Conservation (phyloP, 129 eudicot genomes). For the Flaveria ramosissima region DNA sequence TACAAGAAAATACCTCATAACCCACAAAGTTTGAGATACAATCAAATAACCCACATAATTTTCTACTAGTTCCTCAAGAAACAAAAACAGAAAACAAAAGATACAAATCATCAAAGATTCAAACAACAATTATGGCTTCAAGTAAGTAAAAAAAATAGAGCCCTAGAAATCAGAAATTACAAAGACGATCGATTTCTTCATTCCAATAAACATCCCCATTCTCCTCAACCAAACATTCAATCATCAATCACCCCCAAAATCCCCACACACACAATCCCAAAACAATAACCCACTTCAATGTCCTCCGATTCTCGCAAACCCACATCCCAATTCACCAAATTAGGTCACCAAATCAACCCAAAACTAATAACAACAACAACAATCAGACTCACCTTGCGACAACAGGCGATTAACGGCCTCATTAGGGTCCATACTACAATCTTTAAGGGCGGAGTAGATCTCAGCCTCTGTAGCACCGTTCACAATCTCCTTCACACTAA, state of each 20-base stretch:
- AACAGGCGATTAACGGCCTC: slow-evolving; percentile 78
- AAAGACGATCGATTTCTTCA: not conserved
- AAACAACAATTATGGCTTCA: no score
- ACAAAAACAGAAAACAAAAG: not conserved
- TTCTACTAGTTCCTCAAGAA: not conserved
- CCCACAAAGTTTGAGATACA: no score
- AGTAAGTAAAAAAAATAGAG: not conserved
- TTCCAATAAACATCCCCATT: not conserved
- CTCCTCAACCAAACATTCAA: not conserved
- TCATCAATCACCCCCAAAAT: not conserved
- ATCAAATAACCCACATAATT: not conserved
- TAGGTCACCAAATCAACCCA: not conserved
- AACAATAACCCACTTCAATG: no score
- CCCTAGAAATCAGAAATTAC: slow-evolving; percentile 1
- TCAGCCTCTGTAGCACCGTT: slow-evolving; percentile 63
- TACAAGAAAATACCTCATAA: no score
- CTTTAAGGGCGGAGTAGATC: slow-evolving; percentile 85
- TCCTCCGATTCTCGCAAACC: no score
- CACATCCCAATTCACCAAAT: not conserved
- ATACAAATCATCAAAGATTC: no score
- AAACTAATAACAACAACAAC: no score
- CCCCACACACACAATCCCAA: not conserved
- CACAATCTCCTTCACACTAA: slow-evolving; percentile 76
- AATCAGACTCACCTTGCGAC: slow-evolving; percentile 61
- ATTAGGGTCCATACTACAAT: slow-evolving; percentile 92